phyloP scores from a whole-genome alignment of 176 grass and related monocot species.

The Alloteropsis semialata region DNA sequence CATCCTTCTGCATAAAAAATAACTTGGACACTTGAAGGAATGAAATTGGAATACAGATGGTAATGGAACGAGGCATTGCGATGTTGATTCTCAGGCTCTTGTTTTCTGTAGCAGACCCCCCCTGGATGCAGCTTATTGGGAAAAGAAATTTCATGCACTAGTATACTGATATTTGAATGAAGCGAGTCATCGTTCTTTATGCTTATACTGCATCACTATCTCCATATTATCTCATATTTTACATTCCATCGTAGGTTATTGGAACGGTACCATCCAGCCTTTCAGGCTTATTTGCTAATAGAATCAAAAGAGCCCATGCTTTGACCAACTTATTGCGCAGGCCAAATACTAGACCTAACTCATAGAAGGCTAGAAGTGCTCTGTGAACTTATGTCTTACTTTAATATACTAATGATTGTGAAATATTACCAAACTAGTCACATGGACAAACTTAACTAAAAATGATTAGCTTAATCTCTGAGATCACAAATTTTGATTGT shows the following conservation, averaged over 20 bases:
- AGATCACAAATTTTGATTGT: neutral
- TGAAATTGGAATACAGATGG: neutral
- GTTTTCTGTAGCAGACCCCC: neutral
- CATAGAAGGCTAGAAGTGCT: neutral
- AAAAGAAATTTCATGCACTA: neutral
- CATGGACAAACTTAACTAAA: neutral
- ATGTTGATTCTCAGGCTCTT: neutral
- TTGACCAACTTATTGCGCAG: neutral
- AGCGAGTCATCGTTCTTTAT: neutral
- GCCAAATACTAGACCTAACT: neutral
- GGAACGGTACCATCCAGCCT: neutral
- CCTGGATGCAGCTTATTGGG: neutral
- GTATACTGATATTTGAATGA: neutral
- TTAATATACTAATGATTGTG: neutral
- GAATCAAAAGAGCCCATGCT: slow-evolving; percentile 10
- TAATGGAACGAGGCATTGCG: neutral
- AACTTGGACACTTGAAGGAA: neutral
- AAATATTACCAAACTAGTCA: neutral
- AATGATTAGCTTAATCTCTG: neutral
- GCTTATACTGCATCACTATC: neutral
- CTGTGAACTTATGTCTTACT: neutral
- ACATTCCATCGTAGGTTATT: neutral
- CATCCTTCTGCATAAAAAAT: neutral
- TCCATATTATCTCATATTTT: slow-evolving; percentile 13
- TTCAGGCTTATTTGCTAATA: slow-evolving; percentile 6